A percentile compares a stretch with the other conserved stretches of the same genome.
phyloP scores from a whole-genome alignment of 2,329 filamentous ascomycete species.

The Parascedosporium putredinis region DNA sequence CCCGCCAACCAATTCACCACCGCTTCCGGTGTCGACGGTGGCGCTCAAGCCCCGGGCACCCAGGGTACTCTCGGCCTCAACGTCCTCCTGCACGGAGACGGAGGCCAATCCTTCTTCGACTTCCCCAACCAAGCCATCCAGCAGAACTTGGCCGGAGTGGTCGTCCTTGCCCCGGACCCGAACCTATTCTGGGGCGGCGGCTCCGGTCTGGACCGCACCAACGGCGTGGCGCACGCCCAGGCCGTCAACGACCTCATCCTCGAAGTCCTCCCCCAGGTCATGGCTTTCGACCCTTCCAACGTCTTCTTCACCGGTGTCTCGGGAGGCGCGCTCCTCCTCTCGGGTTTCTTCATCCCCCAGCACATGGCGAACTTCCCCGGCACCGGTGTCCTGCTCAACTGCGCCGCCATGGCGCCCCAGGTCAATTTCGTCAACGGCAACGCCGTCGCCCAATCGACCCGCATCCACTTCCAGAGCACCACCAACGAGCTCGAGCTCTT shows the following conservation, averaged over 20 bases:
- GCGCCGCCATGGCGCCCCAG: conserved; percentile 42
- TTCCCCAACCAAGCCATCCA: conserved; percentile 45
- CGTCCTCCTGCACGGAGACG: conserved; percentile 49
- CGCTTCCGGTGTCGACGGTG: conserved; percentile 37
- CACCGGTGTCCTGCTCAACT: conserved; percentile 44
- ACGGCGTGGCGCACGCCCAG: conserved; percentile 45
- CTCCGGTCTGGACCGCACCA: conserved; percentile 37
- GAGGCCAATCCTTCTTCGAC: conserved; percentile 48
- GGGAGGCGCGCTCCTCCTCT: conserved; percentile 42
- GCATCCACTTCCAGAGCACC: conserved; percentile 47
- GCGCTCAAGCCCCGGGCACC: conserved; percentile 17
- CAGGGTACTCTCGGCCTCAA: conserved; percentile 37
- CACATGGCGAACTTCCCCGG: conserved; percentile 40
- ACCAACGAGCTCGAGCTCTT: conserved; percentile 37
- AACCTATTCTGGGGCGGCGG: conserved; percentile 50
- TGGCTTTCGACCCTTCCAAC: conserved; percentile 40
- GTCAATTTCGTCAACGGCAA: conserved; percentile 33
- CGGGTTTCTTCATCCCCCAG: conserved; percentile 47
- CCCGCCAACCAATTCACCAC: conserved; percentile 43
- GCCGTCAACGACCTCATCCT: conserved; percentile 43
- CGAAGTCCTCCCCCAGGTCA: conserved; percentile 42
- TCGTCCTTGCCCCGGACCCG: conserved; percentile 40
- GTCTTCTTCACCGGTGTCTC: conserved; percentile 49
- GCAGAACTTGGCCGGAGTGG: conserved; percentile 39
- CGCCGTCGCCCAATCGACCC: conserved; percentile 32